Conservation (phyloP, 192 early-diverging fungal genomes). For the Entophlyctis luteolus region DNA sequence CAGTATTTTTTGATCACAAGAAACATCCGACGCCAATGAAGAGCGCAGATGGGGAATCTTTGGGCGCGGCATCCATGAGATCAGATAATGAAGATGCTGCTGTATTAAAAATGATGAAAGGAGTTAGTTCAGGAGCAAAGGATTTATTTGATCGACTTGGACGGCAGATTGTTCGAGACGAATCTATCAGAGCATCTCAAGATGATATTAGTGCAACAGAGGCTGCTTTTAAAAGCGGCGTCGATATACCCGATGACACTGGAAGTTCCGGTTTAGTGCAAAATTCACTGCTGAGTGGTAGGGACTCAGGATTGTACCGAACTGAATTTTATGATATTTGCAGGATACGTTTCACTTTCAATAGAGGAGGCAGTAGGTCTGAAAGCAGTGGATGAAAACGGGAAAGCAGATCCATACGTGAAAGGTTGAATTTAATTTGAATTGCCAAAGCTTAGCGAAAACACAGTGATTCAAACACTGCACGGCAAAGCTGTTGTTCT, state of each 20-base stretch:
- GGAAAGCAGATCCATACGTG: conserved; percentile 70
- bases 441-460: background rate
- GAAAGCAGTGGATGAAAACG: conserved; percentile 54
- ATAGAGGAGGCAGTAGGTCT: conserved; percentile 50
- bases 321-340: too few species aligned
- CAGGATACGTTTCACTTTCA: conserved; percentile 31
- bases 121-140: conserved; percentile 7
- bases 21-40: background rate
- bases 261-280: background rate
- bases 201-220: conserved; percentile 37
- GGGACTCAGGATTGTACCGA: too few species aligned
- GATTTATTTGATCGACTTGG: conserved; percentile 18
- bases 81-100: conserved; percentile 24
- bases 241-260: background rate
- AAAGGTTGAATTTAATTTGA: conserved; percentile 30
- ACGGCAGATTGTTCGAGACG: conserved; percentile 17
- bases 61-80: conserved; percentile 8
- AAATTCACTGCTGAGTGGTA: too few species aligned
- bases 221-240: conserved; percentile 24
- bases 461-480: conserved; percentile 20
- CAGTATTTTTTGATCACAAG: conserved; percentile 40
- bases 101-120: conserved; percentile 33
- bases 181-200: too few species aligned
- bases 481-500: conserved; percentile 58
- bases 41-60: background rate